Conservation (phyloP, 257 asterid species). For the Penstemon newberryi region DNA sequence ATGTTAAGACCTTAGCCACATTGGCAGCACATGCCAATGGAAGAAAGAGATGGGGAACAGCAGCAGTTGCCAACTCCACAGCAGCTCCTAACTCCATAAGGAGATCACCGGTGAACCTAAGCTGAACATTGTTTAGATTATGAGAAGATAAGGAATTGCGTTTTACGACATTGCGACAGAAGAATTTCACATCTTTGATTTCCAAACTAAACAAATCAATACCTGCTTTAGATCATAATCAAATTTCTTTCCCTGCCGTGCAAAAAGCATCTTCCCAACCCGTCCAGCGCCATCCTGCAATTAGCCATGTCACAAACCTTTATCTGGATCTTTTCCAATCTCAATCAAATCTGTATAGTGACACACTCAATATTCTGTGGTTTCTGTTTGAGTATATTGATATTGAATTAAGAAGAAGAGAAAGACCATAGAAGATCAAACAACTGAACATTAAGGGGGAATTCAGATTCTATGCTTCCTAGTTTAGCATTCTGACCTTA, state of each 20-base stretch:
- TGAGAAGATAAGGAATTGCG: conserved; percentile 21
- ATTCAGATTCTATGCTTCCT: background rate
- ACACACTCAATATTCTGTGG: too few species aligned
- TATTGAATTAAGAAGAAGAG: too few species aligned
- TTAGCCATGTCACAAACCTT: conserved; percentile 16
- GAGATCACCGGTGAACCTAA: conserved; percentile 93
- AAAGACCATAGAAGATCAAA: too few species aligned
- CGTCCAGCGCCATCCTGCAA: conserved; percentile 97
- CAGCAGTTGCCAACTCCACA: conserved; percentile 88
- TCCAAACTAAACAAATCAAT: conserved; percentile 19
- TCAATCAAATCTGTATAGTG: background rate
- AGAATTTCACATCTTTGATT: conserved; percentile 16
- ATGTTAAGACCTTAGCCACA: conserved; percentile 74
- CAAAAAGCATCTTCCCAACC: conserved; percentile 94
- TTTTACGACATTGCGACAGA: background rate
- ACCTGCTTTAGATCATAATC: conserved; percentile 98
- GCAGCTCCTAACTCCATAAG: conserved; percentile 98
- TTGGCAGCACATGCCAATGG: conserved; percentile 99
- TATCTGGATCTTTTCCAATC: background rate
- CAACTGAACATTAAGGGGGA: too few species aligned
- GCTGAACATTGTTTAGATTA: conserved; percentile 50
- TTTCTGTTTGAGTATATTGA: too few species aligned
- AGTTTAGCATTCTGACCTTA: background rate
- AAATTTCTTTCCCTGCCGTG: conserved; percentile 96
- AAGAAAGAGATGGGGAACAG: conserved; percentile 85